Evolutionary conservation across 1,284 basidiomycete genomes (phyloP), one percentile per base, ranked within the genome.

Genomic region (Psilocybe mexicana): DNA sequence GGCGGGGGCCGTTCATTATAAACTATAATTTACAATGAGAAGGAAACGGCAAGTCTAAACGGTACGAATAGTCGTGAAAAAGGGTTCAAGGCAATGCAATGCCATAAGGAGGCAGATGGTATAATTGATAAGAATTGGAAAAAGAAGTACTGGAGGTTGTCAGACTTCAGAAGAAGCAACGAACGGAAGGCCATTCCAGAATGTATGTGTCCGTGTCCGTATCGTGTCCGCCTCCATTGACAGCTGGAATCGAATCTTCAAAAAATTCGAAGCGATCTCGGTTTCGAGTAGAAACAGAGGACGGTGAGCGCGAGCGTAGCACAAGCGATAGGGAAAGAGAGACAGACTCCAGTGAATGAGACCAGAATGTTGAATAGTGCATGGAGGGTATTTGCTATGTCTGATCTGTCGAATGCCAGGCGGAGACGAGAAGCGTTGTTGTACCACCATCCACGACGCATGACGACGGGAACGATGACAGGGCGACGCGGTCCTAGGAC

Each of bases 261-360:
- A 23, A 74, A 54, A 40, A 75, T 68, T 49, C 74, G 65, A 52
- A 76, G 64, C 48, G 73, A 72, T 35, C 66, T 63, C 7, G 76
- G 74, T 44, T 67, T 69, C 18, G 70, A 73, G 66, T 78, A 78
- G 63, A 72, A 79, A 61, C 74, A 77, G 28, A 76, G 57, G 48
- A 78, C 63, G 25, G 72, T 74, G 43, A 76, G 61, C 43, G 71
- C 64, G 24, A 77, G 46, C 23, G 72, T 74, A 10, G 72, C 63
- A 40, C 75, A 65, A 10, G 75, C 71, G 52, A 76, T 54, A n/a
- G 74, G 72, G 47, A 76, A 58, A 6, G 72, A 71, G 46, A 78
- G 23, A 55, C 66, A 72, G 23, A 59, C 58, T 28, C 64, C 58
- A 12, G 65, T 55, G 6, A 70, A 50, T 10, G 65, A 57, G 11